Evolutionary conservation across 192 early-diverging fungal species (phyloP).

Genomic region (Pilobolus umbonatus): DNA sequence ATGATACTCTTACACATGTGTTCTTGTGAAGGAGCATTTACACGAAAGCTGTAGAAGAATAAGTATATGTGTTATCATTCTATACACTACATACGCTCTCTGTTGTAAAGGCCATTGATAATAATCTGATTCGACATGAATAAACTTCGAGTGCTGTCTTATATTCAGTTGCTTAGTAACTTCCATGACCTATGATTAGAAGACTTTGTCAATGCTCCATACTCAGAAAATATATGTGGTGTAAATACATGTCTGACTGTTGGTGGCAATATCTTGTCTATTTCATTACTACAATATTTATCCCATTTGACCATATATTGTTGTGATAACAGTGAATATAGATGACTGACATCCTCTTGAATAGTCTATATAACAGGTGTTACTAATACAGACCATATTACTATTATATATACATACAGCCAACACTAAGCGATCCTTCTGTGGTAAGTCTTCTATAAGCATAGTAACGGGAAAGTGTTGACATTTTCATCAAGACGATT

Average conservation of each 20-base stretch:
- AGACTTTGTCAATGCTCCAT: not conserved
- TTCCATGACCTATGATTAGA: slow-evolving; percentile 17
- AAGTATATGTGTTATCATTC: not conserved
- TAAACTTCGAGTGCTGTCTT: slow-evolving; percentile 45
- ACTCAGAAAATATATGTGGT: not conserved
- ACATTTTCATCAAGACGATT: too few relatives aligned
- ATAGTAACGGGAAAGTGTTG: too few relatives aligned
- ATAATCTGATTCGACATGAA: slow-evolving; percentile 69
- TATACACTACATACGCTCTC: slow-evolving; percentile 49
- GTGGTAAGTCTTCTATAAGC: too few relatives aligned
- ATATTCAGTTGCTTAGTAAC: not conserved
- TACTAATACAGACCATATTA: too few relatives aligned
- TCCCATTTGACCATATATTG: not conserved
- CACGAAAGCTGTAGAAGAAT: slow-evolving; percentile 34
- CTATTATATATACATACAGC: too few relatives aligned
- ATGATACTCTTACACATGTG: slow-evolving; percentile 90
- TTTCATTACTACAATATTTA: not conserved
- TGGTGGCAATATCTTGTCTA: not conserved
- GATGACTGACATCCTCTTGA: not conserved
- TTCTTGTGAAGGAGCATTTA: slow-evolving; percentile 61
- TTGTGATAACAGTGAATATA: not conserved
- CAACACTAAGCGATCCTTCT: too few relatives aligned
- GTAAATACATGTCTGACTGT: not conserved
- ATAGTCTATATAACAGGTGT: not conserved
- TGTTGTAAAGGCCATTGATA: slow-evolving; percentile 74